Base-by-base conservation (phyloP, 2,329 filamentous ascomycete genomes). In the Chalara sp. region DNA sequence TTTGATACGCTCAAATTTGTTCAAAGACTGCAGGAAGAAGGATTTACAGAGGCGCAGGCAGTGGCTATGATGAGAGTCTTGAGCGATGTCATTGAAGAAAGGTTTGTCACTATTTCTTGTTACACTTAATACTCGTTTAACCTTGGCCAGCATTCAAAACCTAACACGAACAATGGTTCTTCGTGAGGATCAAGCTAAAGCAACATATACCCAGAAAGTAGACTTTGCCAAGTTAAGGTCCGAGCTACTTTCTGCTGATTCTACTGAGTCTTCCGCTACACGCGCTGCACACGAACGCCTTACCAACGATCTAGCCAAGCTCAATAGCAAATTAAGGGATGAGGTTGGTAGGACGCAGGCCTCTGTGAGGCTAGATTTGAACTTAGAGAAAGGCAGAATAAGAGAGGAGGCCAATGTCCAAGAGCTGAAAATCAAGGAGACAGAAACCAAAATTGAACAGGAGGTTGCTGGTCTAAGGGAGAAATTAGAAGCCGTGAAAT, bases 1-100 rank as follows among this genome's bases (percentile, higher is more conserved):
- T 99, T 99, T 67, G 93, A 99, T 70, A 99, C 93, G 1, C 80
- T 99, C 55, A 96, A 96, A 72, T 96, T 99, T 66, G 91, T 99
- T 39, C 89, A 96, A 71, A 79, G 89, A 48, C 75, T 99, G 40
- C 84, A 92, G 68, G 81, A 81, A 58, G 93, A 99, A 67, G 93
- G 93, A 0, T 96, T 97, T 68, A 96, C 89, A 29, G 92, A 97
- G 68, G 87, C 91, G 60, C 93, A 99, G 70, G 85, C 91, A 2
- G 90, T 89, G 30, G 92, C 93, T n/a, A 93, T 96, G 87, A 97
- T 99, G 93, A 89, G 88, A 67, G 89, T 97, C 6, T 76, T 99
- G 39, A 91, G 90, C 70, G 91, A 97, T 68, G 92, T 97, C 7
- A 96, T 99, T 58, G 89, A 97, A 68, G 93, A 99, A 72, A 95